phyloP scores from a whole-genome alignment of 306 rosid genomes.

The Chamaecrista fasciculata region DNA sequence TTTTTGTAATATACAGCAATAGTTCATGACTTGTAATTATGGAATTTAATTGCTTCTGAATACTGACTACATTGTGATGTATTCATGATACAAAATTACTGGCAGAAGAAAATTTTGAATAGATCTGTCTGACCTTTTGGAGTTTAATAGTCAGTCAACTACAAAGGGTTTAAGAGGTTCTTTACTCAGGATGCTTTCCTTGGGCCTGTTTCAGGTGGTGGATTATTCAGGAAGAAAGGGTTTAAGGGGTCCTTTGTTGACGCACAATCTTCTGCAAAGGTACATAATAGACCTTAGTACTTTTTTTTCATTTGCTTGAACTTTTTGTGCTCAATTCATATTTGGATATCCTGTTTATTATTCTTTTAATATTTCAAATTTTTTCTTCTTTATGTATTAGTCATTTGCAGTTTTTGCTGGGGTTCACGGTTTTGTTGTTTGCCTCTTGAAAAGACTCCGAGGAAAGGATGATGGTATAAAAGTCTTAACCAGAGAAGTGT shows the following conservation, averaged over 20 bases:
- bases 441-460: slow-evolving; percentile 83
- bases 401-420: slow-evolving; percentile 75
- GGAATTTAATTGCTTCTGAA: not conserved
- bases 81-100: not conserved
- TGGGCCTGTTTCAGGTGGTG: slow-evolving; percentile 65
- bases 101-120: not conserved
- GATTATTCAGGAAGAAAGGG: slow-evolving; percentile 84
- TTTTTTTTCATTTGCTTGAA: not conserved
- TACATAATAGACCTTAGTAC: not conserved
- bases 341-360: not conserved
- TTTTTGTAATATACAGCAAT: not conserved
- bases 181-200: slow-evolving; percentile 20
- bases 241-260: slow-evolving; percentile 88
- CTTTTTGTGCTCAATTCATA: not conserved
- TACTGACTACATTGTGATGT: not conserved
- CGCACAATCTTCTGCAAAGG: slow-evolving; percentile 45
- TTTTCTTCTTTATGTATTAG: slow-evolving; percentile 31
- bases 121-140: slow-evolving; percentile 1
- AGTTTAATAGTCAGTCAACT: not conserved
- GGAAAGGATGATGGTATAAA: slow-evolving; percentile 92
- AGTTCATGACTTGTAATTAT: not conserved
- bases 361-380: not conserved
- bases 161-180: too few relatives aligned
- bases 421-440: slow-evolving; percentile 89
- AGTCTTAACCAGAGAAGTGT: slow-evolving; percentile 8